phyloP scores from a whole-genome alignment of 257 asterid genomes.

The Parsonsia alboflavescens region DNA sequence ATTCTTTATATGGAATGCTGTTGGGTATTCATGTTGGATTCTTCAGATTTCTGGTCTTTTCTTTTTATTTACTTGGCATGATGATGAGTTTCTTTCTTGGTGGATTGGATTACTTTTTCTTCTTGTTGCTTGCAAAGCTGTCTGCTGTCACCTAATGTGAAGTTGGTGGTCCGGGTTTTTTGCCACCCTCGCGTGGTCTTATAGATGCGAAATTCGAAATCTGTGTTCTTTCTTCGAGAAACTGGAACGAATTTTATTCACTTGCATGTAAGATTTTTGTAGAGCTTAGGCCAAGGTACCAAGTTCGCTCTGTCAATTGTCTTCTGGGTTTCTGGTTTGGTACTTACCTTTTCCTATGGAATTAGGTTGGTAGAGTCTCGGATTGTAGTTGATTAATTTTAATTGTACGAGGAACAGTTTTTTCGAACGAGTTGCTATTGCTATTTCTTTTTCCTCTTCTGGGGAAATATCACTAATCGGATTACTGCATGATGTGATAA shows the following conservation, averaged over 20 bases:
- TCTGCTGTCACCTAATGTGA: constrained; percentile 25
- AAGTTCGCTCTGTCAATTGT: background rate
- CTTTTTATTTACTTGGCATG: constrained; percentile 16
- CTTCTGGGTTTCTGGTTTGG: background rate
- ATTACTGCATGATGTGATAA: background rate
- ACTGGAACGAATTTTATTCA: background rate
- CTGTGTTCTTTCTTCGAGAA: background rate
- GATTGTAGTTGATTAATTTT: background rate
- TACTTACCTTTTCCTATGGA: background rate
- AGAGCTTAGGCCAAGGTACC: background rate
- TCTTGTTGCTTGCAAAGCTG: constrained; percentile 15
- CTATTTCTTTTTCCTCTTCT: background rate
- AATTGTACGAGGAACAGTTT: background rate
- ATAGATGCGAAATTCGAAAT: background rate
- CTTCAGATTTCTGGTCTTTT: constrained; percentile 12
- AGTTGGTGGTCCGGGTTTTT: constrained; percentile 7
- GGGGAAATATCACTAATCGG: background rate
- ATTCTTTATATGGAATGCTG: constrained; percentile 20
- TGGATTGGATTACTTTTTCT: constrained; percentile 2
- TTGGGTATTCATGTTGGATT: constrained; percentile 36
- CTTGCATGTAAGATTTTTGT: constrained; percentile 14
- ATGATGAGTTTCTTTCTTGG: constrained; percentile 23
- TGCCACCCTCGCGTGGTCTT: constrained; percentile 18
- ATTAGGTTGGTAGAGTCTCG: background rate
- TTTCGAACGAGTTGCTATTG: background rate